Percentiles rank a stretch among this genome's conserved stretches.
Evolutionary conservation across 768 basidiomycete genomes (phyloP).

Genomic region (Boletus vinaceobasis): DNA sequence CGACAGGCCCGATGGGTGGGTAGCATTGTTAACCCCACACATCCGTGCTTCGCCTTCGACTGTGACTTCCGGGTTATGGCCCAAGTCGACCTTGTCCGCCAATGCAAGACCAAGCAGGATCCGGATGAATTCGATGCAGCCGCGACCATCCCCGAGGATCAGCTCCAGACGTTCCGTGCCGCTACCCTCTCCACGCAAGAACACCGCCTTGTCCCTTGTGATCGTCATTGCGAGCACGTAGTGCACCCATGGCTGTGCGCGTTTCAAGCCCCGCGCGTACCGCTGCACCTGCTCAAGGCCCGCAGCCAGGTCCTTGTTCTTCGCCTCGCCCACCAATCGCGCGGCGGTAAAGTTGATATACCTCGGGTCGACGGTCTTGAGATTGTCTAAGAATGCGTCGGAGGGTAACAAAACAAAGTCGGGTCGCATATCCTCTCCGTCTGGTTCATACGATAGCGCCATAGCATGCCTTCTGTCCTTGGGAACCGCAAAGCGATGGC

Average conservation of each 20-base stretch:
- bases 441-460: constrained; percentile 4
- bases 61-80: too few relatives aligned
- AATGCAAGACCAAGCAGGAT: too few relatives aligned
- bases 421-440: constrained; percentile 3
- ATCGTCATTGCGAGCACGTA: too few relatives aligned
- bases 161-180: background rate
- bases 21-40: background rate
- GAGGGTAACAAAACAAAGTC: background rate
- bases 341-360: too few relatives aligned
- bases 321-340: too few relatives aligned
- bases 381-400: too few relatives aligned
- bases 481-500: too few relatives aligned
- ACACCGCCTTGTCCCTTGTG: too few relatives aligned
- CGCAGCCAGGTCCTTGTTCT: background rate
- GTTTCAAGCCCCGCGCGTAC: background rate
- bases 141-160: constrained; percentile 3
- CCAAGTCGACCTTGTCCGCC: too few relatives aligned
- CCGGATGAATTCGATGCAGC: background rate
- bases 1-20: background rate
- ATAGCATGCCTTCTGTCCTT: background rate
- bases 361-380: background rate
- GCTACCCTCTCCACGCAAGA: too few relatives aligned
- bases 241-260: too few relatives aligned
- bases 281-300: constrained; percentile 3
- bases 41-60: too few relatives aligned